Base-by-base conservation (phyloP, 139 green algal genomes). In the Chlorella vulgaris region DNA sequence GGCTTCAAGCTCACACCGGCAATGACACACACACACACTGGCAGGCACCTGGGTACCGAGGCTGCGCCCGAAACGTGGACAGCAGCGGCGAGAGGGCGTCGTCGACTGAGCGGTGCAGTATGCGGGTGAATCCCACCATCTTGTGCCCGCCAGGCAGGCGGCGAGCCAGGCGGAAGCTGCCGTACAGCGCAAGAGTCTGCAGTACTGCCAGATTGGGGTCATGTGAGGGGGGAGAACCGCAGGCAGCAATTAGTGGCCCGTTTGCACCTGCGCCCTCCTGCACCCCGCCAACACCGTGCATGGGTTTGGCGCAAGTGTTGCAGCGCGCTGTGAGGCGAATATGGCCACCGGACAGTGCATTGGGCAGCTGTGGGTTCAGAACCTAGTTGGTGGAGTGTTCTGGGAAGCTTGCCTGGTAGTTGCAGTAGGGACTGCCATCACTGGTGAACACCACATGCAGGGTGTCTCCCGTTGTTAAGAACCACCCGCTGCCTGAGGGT, bases 401-500 rank as follows among this genome's bases (percentile, higher is more conserved):
- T 55, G 47, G 47, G 47, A 24, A 15, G 13, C 47, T 55, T 15
- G 47, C 67, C 67, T 74, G 67, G 33, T 39, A 74, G 40, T 66
- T 66, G 31, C 43, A 22, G 22, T 63, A 66, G 1, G 70, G 70
- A n/a, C 35, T 65, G 50, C 95, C 95, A 60, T 96, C 96, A 69
- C 80, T 88, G 3, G 95, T 98, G 36, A 91, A 79, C 1, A 98
- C 67, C 0, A 90, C 90, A 78, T 98, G 95, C 28, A 99, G 89
- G 5, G 81, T 93, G 60, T 83, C 77, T 2, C 77, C 80, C 4
- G 24, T 84, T 13, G n/a, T 74, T 8, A 76, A 53, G 13, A 24
- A 70, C 13, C 47, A 24, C 13, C 47, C 47, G 47, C 47, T 15
- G 47, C 47, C 15, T 55, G 13, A 55, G 47, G 47, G 13, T 55